Evolutionary conservation across 2,329 filamentous ascomycete genomes (phyloP).

Genomic region (Penicillium sclerotigenum): DNA sequence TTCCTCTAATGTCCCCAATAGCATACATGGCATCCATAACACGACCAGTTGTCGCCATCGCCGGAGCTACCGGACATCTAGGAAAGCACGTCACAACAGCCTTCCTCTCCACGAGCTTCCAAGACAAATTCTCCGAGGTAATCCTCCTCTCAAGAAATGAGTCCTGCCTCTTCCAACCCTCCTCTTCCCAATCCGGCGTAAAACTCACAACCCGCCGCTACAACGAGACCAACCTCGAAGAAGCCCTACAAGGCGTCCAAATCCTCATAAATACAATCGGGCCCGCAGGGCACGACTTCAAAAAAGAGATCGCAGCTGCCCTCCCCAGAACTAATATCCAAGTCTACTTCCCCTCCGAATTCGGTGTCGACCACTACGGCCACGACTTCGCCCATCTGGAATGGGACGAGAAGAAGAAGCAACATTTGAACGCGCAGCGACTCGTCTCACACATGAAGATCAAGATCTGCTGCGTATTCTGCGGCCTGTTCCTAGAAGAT

Average conservation of each 20-base stretch:
- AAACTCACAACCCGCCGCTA: conserved; percentile 18
- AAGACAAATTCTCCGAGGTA: conserved; percentile 21
- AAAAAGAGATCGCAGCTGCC: conserved; percentile 26
- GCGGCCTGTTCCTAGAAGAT: conserved; percentile 1
- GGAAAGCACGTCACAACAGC: conserved; percentile 21
- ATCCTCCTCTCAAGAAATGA: conserved; percentile 21
- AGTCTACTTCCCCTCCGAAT: conserved; percentile 38
- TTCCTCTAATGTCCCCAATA: neutral
- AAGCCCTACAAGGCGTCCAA: conserved; percentile 29
- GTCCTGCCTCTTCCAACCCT: conserved; percentile 6
- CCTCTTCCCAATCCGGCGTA: conserved; percentile 1
- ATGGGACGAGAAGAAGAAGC: conserved; percentile 10
- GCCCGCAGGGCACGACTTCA: conserved; percentile 27
- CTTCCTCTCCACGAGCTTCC: conserved; percentile 22
- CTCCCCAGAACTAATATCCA: conserved; percentile 26
- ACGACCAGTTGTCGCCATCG: conserved; percentile 22
- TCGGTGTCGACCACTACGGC: conserved; percentile 38
- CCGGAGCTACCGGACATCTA: conserved; percentile 21
- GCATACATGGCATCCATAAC: neutral
- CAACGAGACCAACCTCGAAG: conserved; percentile 21
- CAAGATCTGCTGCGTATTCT: conserved; percentile 2
- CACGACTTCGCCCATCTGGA: conserved; percentile 11
- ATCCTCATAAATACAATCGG: conserved; percentile 35
- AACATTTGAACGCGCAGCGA: neutral
- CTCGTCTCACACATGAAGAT: conserved; percentile 11